These are phyloP conservation scores for Mentha longifolia DNA, from an alignment of 257 asterid genomes.

Conservation along the genomic window DNA sequence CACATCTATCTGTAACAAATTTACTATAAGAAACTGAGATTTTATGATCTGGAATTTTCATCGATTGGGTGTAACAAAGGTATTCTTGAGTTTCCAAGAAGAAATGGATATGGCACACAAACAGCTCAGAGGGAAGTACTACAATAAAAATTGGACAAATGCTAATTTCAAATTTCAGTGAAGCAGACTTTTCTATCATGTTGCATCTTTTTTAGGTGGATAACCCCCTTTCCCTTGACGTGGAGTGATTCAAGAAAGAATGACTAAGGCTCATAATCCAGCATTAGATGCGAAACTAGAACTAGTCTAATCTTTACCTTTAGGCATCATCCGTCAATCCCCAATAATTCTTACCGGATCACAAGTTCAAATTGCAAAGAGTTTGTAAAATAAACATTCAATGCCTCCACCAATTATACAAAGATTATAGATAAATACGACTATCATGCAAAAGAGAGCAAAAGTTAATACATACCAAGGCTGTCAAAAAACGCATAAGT, in stretches of 20 bases:
- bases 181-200: not conserved
- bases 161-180: not conserved
- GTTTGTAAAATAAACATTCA: not conserved
- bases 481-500: conserved; percentile 87
- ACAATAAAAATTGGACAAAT: not conserved
- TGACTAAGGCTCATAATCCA: not conserved
- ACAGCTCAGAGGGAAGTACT: not conserved
- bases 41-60: conserved; percentile 12
- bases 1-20: conserved; percentile 14
- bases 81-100: not conserved
- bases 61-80: not conserved
- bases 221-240: not conserved
- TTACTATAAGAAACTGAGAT: not conserved
- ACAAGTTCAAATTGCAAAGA: conserved; percentile 9
- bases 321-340: conserved; percentile 11
- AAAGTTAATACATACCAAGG: conserved; percentile 59
- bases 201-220: not conserved
- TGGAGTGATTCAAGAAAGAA: not conserved
- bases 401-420: conserved; percentile 11
- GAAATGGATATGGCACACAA: not conserved
- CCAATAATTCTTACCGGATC: conserved; percentile 7
- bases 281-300: conserved; percentile 11
- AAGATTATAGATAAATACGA: not conserved
- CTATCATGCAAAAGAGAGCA: conserved; percentile 29
- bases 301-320: conserved; percentile 21